A percentile compares a stretch with the other conserved stretches of the same genome.
Evolutionary conservation across 176 grass and related monocot genomes (phyloP).

Genomic region (Eleusine indica): DNA sequence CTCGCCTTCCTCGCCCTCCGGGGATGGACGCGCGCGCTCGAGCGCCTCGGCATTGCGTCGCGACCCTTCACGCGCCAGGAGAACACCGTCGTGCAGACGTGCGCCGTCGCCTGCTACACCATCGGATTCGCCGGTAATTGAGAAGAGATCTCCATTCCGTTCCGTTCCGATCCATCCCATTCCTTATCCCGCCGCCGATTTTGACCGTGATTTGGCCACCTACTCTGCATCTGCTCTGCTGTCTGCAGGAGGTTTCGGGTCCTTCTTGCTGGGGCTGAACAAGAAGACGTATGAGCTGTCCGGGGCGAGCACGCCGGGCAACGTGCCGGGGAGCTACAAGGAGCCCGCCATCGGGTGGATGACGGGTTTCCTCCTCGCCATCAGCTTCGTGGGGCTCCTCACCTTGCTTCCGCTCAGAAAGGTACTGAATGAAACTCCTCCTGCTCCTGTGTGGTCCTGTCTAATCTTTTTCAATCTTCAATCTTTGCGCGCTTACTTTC

Average conservation of each 20-base stretch:
- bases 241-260: constrained; percentile 83
- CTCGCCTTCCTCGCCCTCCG: constrained; percentile 89
- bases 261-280: constrained; percentile 84
- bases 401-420: constrained; percentile 91
- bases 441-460: background rate
- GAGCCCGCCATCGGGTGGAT: constrained; percentile 95
- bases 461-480: background rate
- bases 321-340: constrained; percentile 84
- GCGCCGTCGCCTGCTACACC: constrained; percentile 91
- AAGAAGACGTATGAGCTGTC: constrained; percentile 90
- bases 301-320: constrained; percentile 73
- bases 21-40: constrained; percentile 71
- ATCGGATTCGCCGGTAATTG: constrained; percentile 70
- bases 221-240: background rate
- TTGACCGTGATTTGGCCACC: background rate
- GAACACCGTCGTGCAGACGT: constrained; percentile 97
- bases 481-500: constrained; percentile 6
- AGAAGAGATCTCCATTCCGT: background rate
- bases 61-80: constrained; percentile 94
- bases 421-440: constrained; percentile 36
- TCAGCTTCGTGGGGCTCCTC: constrained; percentile 87
- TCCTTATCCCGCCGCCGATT: background rate
- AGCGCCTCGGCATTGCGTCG: constrained; percentile 62
- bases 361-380: constrained; percentile 85
- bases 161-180: too few relatives aligned